Evolutionary conservation across 1,284 basidiomycete species (phyloP), one percentile per base, ranked within the genome.

Genomic region (Trichosporon sp.): DNA sequence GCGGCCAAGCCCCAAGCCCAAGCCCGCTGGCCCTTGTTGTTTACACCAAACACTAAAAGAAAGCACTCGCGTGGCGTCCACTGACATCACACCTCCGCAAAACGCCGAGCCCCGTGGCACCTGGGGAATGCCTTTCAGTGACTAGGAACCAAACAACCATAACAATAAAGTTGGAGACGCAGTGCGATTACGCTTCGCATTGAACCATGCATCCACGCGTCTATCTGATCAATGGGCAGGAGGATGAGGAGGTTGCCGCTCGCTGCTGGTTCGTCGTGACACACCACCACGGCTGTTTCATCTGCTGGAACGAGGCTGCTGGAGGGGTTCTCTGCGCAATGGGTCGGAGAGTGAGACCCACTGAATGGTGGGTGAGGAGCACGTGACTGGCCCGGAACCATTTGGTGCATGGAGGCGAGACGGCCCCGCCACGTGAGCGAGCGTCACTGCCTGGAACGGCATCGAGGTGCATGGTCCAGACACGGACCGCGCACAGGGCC

Each of bases 31-130:
- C n/a, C n/a, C n/a, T n/a, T n/a, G 44, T 60, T 60, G 56, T 60
- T 60, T 60, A 60, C 56, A 60, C 29, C 27, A 60, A 60, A 60
- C 56, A 32, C 56, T n/a, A 60, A 60, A 60, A 60, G 56, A 60
- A 60, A 60, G 56, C 56, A 60, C 31, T 15, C 56, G 56, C 56
- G 56, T 60, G 27, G 56, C 56, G 2, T n/a, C 7, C 56, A 23
- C 56, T 60, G 56, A 60, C 56, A 60, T 60, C 56, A 60, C 56
- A 7, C 23, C 18, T 60, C 56, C 56, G 56, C 23, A 51, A 60
- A 60, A 60, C 56, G 56, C 56, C 56, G 56, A 29, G 3, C 2
- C 3, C 18, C 27, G 56, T 60, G 56, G 56, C 56, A 60, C 29
- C 6, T 9, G 42, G 11, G n/a, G n/a, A n/a, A 44, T 58, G 23